A percentile compares a stretch with the other conserved stretches of the same genome.
Evolutionary conservation across 192 early-diverging fungal genomes (phyloP).

Genomic region (Gaertneriomyces semiglobifer): DNA sequence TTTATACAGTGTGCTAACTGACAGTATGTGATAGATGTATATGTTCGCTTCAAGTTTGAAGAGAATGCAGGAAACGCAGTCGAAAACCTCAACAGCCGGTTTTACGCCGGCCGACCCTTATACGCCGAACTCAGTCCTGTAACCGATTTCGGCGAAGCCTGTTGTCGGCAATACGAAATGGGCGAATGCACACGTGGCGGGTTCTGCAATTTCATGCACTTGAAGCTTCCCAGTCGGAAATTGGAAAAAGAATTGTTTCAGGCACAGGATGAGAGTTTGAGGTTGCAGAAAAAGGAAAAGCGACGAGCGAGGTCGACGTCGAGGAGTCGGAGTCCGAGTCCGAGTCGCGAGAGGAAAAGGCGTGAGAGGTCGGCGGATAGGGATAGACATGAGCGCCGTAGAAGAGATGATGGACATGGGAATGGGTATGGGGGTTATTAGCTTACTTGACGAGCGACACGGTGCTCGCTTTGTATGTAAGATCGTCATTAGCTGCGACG

Average conservation of each 20-base stretch:
- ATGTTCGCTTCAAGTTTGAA: slow-evolving; percentile 84
- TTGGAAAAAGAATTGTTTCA: slow-evolving; percentile 80
- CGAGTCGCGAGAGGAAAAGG: too few species aligned
- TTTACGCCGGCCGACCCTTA: slow-evolving; percentile 89
- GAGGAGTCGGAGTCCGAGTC: too few species aligned
- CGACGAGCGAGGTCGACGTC: neutral
- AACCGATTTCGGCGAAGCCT: slow-evolving; percentile 96
- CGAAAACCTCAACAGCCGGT: slow-evolving; percentile 87
- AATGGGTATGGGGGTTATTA: too few species aligned
- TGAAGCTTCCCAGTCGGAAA: slow-evolving; percentile 76
- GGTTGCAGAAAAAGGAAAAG: slow-evolving; percentile 20
- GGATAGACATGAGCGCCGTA: too few species aligned
- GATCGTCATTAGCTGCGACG: too few species aligned
- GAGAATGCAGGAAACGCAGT: slow-evolving; percentile 91
- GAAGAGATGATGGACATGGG: too few species aligned
- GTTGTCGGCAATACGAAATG: slow-evolving; percentile 95
- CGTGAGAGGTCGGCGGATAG: too few species aligned
- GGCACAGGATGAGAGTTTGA: slow-evolving; percentile 53
- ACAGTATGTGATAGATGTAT: slow-evolving; percentile 62
- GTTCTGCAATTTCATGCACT: slow-evolving; percentile 99
- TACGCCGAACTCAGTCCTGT: slow-evolving; percentile 98
- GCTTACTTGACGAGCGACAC: too few species aligned
- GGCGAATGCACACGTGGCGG: slow-evolving; percentile 93
- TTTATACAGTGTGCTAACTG: neutral
- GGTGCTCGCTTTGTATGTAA: too few species aligned